Base-by-base conservation (phyloP, 1,284 basidiomycete genomes). In the Microbotryum scabiosae region DNA sequence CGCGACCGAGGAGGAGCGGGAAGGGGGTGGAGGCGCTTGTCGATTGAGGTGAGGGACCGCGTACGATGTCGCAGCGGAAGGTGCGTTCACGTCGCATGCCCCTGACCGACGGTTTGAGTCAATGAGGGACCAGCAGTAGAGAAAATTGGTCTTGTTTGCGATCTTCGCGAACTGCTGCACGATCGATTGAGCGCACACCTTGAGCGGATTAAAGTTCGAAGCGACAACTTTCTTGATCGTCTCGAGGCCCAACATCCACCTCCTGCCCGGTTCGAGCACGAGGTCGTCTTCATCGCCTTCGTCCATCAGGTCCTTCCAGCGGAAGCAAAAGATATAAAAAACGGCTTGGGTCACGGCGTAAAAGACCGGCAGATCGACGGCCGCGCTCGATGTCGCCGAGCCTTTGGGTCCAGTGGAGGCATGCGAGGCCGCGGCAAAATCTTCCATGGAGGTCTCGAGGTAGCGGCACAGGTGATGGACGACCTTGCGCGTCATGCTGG, bases 301-400 rank as follows among this genome's bases (percentile, higher is more conserved):
- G 47, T 78, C 77, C 28, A 87, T 76, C 44, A 97, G 77, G 70
- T 93, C 91, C 64, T 90, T 79, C 94, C 93, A 98, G 21, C 94
- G 81, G 78, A 98, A 99, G 76, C 96, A 98, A 75, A 98, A 99
- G 66, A 98, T 91, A 71, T 98, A 82, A 75, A 99, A 96, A 7
- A 92, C 83, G 0, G 93, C 88, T 73, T 98, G 96, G 1, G 85
- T 79, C 36, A 97, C 87, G 6, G 94, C 91, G 74, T 97, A 98
- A 75, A 97, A 97, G 26, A 94, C 82, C 32, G 80, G 81, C 14
- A 68, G 57, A 44, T 69, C 62, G 18, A 61, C 54, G 4, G 60
- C 62, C 5, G 51, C 54, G 2, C 18, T 52, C 5, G 43, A 44
- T 5, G 41, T 3, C 9, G n/a, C 5, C 7, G 51, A 2, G 69